phyloP scores from a whole-genome alignment of 805 yeast genomes.

The Candida coleopterorum region DNA sequence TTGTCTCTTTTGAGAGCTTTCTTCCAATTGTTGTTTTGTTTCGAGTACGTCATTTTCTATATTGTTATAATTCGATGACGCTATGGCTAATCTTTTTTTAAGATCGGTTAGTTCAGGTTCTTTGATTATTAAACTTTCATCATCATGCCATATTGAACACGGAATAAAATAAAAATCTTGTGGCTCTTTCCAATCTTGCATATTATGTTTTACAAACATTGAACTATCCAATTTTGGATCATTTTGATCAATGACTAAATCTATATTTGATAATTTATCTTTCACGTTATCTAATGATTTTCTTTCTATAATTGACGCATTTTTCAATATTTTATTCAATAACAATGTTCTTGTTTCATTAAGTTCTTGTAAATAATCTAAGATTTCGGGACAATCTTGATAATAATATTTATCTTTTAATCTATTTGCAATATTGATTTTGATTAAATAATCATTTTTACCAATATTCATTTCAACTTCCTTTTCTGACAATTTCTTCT shows the following conservation, averaged over 20 bases:
- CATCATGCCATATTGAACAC: constrained; percentile 95
- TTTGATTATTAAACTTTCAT: constrained; percentile 61
- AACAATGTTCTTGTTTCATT: constrained; percentile 74
- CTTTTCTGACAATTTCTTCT: constrained; percentile 53
- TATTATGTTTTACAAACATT: constrained; percentile 90
- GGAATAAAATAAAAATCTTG: constrained; percentile 81
- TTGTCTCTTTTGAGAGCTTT: constrained; percentile 31
- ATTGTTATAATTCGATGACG: constrained; percentile 33
- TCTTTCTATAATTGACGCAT: constrained; percentile 58
- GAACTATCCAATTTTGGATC: constrained; percentile 71
- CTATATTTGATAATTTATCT: constrained; percentile 48
- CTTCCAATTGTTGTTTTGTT: constrained; percentile 48
- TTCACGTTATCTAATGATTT: constrained; percentile 41
- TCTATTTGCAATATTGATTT: constrained; percentile 80
- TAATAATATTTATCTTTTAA: constrained; percentile 88
- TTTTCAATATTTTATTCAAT: constrained; percentile 62
- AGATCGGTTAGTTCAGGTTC: constrained; percentile 55
- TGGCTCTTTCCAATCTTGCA: constrained; percentile 76
- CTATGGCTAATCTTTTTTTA: constrained; percentile 44
- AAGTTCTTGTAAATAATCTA: constrained; percentile 80
- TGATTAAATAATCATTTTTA: constrained; percentile 80
- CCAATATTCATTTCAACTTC: constrained; percentile 79
- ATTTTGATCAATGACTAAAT: constrained; percentile 61
- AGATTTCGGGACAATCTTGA: constrained; percentile 87
- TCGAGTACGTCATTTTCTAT: constrained; percentile 40